Percentiles rank a stretch among this genome's conserved stretches.
phyloP scores from a whole-genome alignment of 176 grass and related monocot species.

The Eleusine indica region DNA sequence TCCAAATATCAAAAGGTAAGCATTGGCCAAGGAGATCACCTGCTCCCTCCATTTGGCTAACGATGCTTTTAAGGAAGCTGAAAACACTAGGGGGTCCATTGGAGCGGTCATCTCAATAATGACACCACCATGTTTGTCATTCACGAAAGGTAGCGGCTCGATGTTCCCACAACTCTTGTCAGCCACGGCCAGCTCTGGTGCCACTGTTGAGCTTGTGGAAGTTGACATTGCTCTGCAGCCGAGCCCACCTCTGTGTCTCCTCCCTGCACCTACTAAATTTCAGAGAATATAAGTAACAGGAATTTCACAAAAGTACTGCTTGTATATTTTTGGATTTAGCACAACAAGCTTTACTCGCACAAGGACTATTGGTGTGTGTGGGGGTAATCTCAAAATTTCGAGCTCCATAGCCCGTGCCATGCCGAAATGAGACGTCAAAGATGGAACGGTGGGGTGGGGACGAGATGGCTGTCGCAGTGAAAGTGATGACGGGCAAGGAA shows the following conservation, averaged over 20 bases:
- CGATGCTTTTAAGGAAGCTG: slow-evolving; percentile 65
- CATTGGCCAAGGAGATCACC: slow-evolving; percentile 38
- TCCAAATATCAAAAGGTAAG: not conserved
- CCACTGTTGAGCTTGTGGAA: slow-evolving; percentile 30
- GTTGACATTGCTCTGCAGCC: slow-evolving; percentile 50
- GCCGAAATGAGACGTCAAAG: not conserved
- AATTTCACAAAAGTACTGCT: not conserved
- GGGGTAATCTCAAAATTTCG: not conserved
- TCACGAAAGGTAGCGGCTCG: slow-evolving; percentile 53
- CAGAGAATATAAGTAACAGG: not conserved
- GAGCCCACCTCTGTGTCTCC: not conserved
- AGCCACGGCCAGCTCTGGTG: slow-evolving; percentile 1
- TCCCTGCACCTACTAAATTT: not conserved
- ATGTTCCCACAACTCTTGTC: slow-evolving; percentile 20
- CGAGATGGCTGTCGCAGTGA: not conserved
- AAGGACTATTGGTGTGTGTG: not conserved
- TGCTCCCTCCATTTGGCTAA: slow-evolving; percentile 74
- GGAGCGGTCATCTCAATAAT: slow-evolving; percentile 68
- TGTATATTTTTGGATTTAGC: not conserved
- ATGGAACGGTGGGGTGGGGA: not conserved
- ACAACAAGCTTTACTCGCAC: not conserved
- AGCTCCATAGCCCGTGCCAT: not conserved
- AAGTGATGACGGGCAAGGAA: not conserved
- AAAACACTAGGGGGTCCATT: slow-evolving; percentile 68
- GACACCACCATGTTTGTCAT: slow-evolving; percentile 77